Conservation (phyloP, 768 basidiomycete genomes). For the Phanerodontia chrysosporium region DNA sequence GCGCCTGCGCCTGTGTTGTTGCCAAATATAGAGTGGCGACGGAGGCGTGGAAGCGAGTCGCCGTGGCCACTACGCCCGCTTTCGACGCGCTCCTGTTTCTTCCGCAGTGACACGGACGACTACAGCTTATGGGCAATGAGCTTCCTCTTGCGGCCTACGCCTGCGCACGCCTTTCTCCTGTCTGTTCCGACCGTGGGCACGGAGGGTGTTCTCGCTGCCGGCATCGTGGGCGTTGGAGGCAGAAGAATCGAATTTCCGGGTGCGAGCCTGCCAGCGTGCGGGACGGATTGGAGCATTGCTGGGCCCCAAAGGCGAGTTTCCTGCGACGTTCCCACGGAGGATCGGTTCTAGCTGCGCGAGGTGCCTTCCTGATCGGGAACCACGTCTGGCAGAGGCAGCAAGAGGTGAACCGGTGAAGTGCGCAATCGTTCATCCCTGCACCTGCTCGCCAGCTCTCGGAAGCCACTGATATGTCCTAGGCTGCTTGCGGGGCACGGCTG, state of each 20-base stretch:
- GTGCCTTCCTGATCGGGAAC: not conserved
- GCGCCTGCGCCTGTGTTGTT: not conserved
- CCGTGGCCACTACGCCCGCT: not conserved
- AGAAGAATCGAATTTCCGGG: not conserved
- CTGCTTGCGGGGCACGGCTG: too few relatives aligned
- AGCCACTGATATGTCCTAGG: not conserved
- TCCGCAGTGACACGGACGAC: not conserved
- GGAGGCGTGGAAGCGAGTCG: not conserved
- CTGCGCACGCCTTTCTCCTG: not conserved
- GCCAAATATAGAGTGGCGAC: not conserved
- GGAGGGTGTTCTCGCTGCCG: not conserved
- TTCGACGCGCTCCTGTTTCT: not conserved
- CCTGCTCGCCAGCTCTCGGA: not conserved
- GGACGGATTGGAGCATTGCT: not conserved
- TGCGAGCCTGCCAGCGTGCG: not conserved
- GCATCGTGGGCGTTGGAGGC: not conserved
- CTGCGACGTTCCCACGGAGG: not conserved
- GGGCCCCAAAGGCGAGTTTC: not conserved
- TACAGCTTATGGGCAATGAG: not conserved
- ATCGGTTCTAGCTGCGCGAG: not conserved
- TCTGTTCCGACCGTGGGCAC: conserved; percentile 5
- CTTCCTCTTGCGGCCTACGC: not conserved
- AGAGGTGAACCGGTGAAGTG: not conserved
- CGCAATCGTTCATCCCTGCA: not conserved
- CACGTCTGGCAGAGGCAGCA: not conserved